Conservation (phyloP, 148 eudicot species). For the Camellia sinensis region DNA sequence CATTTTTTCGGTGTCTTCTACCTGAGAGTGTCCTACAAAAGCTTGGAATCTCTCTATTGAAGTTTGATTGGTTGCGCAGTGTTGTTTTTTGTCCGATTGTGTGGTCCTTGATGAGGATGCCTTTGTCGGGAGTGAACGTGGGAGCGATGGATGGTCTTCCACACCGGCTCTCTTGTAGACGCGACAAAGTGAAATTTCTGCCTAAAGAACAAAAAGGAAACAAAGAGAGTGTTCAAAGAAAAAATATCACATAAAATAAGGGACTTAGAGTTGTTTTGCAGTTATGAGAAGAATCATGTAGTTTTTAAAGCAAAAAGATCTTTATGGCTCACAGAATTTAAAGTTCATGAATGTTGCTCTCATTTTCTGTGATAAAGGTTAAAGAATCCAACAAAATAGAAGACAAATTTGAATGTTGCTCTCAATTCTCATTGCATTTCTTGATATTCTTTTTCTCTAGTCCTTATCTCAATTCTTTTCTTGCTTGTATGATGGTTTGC, state of each 20-base stretch:
- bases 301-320: conserved; percentile 9
- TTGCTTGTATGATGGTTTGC: background rate
- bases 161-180: conserved; percentile 89
- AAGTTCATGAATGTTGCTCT: conserved; percentile 29
- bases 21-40: conserved; percentile 20
- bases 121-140: conserved; percentile 41
- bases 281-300: conserved; percentile 1
- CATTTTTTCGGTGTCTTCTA: conserved; percentile 27
- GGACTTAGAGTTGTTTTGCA: background rate
- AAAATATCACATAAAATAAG: background rate
- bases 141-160: conserved; percentile 71
- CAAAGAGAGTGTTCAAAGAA: no score
- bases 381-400: conserved; percentile 3
- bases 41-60: conserved; percentile 12
- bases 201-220: conserved; percentile 31
- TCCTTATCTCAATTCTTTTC: background rate
- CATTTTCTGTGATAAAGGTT: conserved; percentile 31
- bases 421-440: no score
- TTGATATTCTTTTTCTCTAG: no score
- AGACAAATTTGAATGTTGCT: background rate
- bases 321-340: background rate
- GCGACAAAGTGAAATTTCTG: conserved; percentile 84
- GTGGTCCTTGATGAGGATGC: conserved; percentile 30
- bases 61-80: conserved; percentile 3
- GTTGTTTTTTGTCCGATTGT: background rate